Evolutionary conservation across 331 rosid species (phyloP).

Genomic region (Rhamnella rubrinervis): DNA sequence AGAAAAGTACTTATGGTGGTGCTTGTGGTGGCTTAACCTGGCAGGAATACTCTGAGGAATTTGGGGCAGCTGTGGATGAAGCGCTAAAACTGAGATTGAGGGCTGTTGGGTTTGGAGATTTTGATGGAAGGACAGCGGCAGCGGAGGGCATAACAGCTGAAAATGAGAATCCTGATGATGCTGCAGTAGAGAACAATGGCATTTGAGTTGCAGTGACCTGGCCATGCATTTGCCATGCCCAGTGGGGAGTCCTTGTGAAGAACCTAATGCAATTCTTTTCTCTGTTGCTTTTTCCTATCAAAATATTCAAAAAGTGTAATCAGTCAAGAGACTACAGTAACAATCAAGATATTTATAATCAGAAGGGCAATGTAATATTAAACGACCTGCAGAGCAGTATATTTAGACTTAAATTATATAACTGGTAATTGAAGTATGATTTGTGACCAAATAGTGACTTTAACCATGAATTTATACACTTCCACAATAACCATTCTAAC

Average conservation of each 20-base stretch:
- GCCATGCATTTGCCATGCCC: conserved; percentile 77
- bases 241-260: conserved; percentile 58
- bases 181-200: conserved; percentile 93
- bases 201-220: conserved; percentile 58
- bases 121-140: conserved; percentile 50
- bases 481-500: not conserved
- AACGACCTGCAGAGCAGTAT: no score
- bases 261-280: conserved; percentile 57
- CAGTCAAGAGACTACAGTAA: not conserved
- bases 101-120: conserved; percentile 39
- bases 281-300: conserved; percentile 75
- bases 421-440: no score
- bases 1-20: conserved; percentile 30
- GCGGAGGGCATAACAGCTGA: conserved; percentile 63
- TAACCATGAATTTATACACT: not conserved
- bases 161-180: conserved; percentile 99
- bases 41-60: conserved; percentile 45
- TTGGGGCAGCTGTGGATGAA: conserved; percentile 40
- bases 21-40: conserved; percentile 49
- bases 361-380: no score
- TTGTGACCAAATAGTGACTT: no score
- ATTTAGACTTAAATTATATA: no score
- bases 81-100: conserved; percentile 49
- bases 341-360: not conserved
- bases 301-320: conserved; percentile 25